Conservation (phyloP, 2,329 filamentous ascomycete genomes). For the Aspergillus piperis region DNA sequence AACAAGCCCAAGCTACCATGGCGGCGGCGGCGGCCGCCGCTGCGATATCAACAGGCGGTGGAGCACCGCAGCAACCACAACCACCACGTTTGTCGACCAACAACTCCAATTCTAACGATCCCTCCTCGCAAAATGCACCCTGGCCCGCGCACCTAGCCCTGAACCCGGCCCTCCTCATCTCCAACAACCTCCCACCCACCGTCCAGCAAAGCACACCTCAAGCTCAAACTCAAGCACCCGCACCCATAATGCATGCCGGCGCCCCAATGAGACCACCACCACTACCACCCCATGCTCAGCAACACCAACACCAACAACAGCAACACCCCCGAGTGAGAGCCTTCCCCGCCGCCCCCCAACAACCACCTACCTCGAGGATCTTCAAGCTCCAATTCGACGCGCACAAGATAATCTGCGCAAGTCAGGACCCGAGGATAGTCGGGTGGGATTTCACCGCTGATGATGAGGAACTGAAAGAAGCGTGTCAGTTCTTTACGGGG, state of each 20-base stretch:
- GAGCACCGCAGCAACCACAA: not conserved
- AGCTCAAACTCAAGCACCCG: too few relatives aligned
- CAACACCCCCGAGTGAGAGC: not conserved
- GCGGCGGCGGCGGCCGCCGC: conserved; percentile 6
- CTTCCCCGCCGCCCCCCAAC: not conserved
- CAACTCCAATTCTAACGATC: not conserved
- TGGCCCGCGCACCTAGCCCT: conserved; percentile 20
- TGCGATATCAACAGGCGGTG: not conserved
- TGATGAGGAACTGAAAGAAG: conserved; percentile 76
- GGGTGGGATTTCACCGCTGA: conserved; percentile 97
- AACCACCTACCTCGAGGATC: conserved; percentile 60
- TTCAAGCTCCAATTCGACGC: conserved; percentile 98
- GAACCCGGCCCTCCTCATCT: conserved; percentile 16
- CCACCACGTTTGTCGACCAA: not conserved
- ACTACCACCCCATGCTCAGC: too few relatives aligned
- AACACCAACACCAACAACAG: not conserved
- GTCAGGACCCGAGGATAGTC: conserved; percentile 86
- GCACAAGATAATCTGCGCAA: conserved; percentile 89
- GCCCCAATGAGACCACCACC: too few relatives aligned
- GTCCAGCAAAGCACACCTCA: conserved; percentile 1
- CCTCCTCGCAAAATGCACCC: too few relatives aligned
- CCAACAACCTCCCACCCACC: conserved; percentile 32
- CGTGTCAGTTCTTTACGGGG: conserved; percentile 71
- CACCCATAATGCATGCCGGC: too few relatives aligned
- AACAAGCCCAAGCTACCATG: not conserved